Base-by-base conservation (phyloP, 2,329 filamentous ascomycete species). In the Lasiodiplodia citricola region DNA sequence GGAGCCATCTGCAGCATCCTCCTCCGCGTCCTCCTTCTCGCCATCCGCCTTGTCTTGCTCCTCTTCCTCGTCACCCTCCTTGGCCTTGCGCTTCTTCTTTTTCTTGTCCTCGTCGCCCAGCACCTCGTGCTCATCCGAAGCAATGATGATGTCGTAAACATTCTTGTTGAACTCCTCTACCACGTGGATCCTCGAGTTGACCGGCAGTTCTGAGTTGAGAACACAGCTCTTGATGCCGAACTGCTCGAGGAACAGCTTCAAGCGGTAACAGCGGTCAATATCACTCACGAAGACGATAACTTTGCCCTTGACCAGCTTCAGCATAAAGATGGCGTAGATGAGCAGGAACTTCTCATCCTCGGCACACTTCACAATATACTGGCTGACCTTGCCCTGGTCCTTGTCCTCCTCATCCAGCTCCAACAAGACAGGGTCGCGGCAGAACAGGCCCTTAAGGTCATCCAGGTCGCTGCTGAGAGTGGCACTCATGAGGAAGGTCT, bases 321-420 rank as follows among this genome's bases (percentile, higher is more conserved):
- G 87, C 83, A 97, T 97, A 84, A 97, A 97, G 77, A 98, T 95
- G 70, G 97, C 92, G 76, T 97, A 98, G 21, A 91, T 89, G 54
- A 99, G 83, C 47, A 99, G 83, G 76, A 98, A 99, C 78, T 99
- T 99, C 75, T 98, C 96, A 73, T 98, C 95, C 81, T 99, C 96
- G n/a, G 88, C 93, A 73, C 94, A 97, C 86, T 90, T 93, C 72
- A 97, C 92, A 37, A 94, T 89, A 76, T 94, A 97, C 81, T 98
- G 96, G 67, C 90, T 92, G 35, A 98, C 87, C 4, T 89, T 91
- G 70, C 91, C 88, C 23, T 90, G 89, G 72, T 93, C 90, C 25
- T 90, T 90, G 72, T 96, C 92, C 63, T 90, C 87, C 72, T 97
- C 93, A 71, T 96, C 92, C 21, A 99, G 82, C 76, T 97, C 91